Conservation (phyloP, 768 basidiomycete genomes). For the Boletus reticulatus region DNA sequence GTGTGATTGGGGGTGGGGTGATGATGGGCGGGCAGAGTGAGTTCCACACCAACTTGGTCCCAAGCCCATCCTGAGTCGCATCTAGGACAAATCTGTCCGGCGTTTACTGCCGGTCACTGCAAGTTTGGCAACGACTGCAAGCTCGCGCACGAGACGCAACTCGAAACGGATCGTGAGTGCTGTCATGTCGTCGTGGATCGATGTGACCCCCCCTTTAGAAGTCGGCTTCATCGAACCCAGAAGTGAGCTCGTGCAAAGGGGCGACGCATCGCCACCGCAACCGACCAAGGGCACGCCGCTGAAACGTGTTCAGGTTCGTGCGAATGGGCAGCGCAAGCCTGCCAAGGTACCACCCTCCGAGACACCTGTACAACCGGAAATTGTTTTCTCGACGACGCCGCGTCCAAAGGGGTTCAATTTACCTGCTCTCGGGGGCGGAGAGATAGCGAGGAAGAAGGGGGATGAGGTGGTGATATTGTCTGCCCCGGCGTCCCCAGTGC, state of each 20-base stretch:
- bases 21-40: conserved; percentile 47
- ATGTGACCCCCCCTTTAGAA: conserved; percentile 1
- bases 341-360: conserved; percentile 3
- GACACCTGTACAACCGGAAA: background rate
- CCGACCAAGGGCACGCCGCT: background rate
- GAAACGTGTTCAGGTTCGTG: conserved; percentile 4
- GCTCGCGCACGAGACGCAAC: conserved; percentile 28
- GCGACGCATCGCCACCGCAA: background rate
- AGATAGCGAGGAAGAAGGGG: background rate
- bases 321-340: conserved; percentile 6
- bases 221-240: conserved; percentile 17
- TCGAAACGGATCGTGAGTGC: conserved; percentile 24
- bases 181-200: background rate
- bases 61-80: background rate
- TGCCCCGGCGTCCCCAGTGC: conserved; percentile 12
- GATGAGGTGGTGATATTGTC: background rate
- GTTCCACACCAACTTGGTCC: background rate
- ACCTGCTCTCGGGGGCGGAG: background rate
- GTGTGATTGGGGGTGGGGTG: conserved; percentile 79
- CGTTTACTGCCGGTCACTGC: conserved; percentile 25
- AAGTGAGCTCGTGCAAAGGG: background rate
- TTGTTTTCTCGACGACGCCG: background rate
- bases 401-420: background rate
- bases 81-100: conserved; percentile 26
- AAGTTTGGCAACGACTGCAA: conserved; percentile 27